phyloP scores from a whole-genome alignment of 495 filamentous ascomycete genomes.

The Trichoderma reesei region DNA sequence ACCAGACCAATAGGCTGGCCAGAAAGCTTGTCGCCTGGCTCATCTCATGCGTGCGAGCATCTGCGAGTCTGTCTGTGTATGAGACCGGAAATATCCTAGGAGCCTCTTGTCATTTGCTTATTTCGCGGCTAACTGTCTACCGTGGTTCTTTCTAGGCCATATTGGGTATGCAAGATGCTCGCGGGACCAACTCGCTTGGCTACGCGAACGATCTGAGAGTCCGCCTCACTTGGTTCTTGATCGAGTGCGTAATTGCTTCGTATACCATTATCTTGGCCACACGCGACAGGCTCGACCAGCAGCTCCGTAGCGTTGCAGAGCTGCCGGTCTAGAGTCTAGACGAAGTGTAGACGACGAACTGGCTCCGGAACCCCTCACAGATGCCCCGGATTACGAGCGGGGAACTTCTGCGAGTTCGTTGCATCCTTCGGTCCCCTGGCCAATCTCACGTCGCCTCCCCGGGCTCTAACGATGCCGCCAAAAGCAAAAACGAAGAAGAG shows the following conservation, averaged over 20 bases:
- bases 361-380: neutral
- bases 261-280: too few species aligned
- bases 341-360: too few species aligned
- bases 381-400: neutral
- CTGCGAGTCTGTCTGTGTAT: neutral
- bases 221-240: too few species aligned
- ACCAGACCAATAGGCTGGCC: neutral
- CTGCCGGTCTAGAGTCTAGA: neutral
- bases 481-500: neutral
- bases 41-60: neutral
- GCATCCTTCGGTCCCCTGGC: neutral
- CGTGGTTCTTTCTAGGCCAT: neutral
- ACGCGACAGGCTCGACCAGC: neutral
- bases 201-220: too few species aligned
- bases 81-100: neutral
- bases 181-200: too few species aligned
- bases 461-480: neutral
- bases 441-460: neutral
- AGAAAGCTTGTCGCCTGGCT: neutral
- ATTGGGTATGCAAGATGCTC: neutral
- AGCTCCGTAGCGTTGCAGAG: neutral
- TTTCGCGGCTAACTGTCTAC: neutral
- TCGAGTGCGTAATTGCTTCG: too few species aligned
- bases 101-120: neutral
- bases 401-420: neutral